Base-by-base conservation (phyloP, 164 flowering plant species). In the Liriodendron chinense region DNA sequence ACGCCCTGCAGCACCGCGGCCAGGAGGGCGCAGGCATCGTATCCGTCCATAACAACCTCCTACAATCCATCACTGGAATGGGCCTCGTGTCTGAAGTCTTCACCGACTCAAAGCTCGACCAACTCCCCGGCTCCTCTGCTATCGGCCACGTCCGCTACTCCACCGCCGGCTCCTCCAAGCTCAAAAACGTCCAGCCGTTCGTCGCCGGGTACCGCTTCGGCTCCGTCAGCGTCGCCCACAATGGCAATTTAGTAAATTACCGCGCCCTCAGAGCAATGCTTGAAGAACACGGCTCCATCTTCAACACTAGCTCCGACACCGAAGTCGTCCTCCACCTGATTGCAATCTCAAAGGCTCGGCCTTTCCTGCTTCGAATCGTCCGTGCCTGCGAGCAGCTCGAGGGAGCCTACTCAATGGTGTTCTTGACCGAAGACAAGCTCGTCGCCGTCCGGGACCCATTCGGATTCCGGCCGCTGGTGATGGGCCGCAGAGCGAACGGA, bases 21-120 rank as follows among this genome's bases (percentile, higher is more conserved):
- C 98, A 94, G 70, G 98, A 96, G 77, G 98, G 99, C 20, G 98
- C 98, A 7, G 98, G 98, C 1, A 96, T 96, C 65, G 99, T 94
- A 0, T 59, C 93, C 0, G 92, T 87, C 3, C 53, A 87, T 65
- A 75, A 90, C 62, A 76, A 80, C 28, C 85, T 92, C 12, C 84
- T 91, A 21, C 88, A 89, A 1, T 87, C 96, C 1, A 68, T 92
- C 47, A 93, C 98, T 9, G 98, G 98, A 16, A 89, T 91, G 23
- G 98, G 99, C 12, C 82, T 95, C 20, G 98, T 93, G 24, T 86
- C 96, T 34, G 99, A 95, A 0, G 97, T 95, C 22, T 95, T 95
- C 81, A 89, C 76, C 70, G 77, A 89, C 73, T 80, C 93, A 2
- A 92, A 91, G 47, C 89, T 93, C 47, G 88, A 81, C 70, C 86